A percentile compares a stretch with the other conserved stretches of the same genome.
phyloP scores from a whole-genome alignment of 139 green algal species.

The Picochlorum sp. region DNA sequence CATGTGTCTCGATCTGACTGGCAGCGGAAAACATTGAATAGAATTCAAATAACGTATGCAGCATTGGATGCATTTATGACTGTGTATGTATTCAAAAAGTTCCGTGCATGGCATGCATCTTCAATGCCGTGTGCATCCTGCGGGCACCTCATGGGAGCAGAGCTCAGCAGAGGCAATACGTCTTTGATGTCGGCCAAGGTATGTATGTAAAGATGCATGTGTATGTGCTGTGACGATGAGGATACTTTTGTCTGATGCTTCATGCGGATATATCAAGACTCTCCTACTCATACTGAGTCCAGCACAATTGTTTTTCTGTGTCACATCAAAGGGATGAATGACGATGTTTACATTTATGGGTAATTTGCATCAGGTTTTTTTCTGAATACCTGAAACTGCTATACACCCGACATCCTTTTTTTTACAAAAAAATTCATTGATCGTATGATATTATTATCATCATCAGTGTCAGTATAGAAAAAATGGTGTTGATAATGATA shows the following conservation, averaged over 20 bases:
- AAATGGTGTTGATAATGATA: no score
- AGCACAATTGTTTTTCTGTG: background rate
- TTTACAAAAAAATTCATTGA: no score
- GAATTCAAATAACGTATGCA: slow-evolving; percentile 25
- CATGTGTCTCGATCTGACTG: slow-evolving; percentile 28
- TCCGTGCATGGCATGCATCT: slow-evolving; percentile 30
- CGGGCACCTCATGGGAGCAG: slow-evolving; percentile 16
- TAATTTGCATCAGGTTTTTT: slow-evolving; percentile 38
- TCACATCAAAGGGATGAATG: slow-evolving; percentile 12
- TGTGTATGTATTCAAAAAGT: slow-evolving; percentile 20
- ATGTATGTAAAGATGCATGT: background rate
- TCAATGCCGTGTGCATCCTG: slow-evolving; percentile 22
- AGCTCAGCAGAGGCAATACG: slow-evolving; percentile 5
- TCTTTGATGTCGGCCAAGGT: background rate
- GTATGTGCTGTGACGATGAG: background rate
- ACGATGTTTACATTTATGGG: slow-evolving; percentile 17
- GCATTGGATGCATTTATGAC: slow-evolving; percentile 32
- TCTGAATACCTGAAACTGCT: slow-evolving; percentile 21
- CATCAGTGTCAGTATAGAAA: no score
- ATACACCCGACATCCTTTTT: background rate
- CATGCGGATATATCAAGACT: slow-evolving; percentile 20
- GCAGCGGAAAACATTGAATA: slow-evolving; percentile 13
- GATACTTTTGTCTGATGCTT: slow-evolving; percentile 1
- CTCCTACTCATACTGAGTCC: slow-evolving; percentile 40
- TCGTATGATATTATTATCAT: no score